These are phyloP conservation scores for Dryas alaskensis DNA, from an alignment of 306 rosid genomes.

Conservation along the genomic window DNA sequence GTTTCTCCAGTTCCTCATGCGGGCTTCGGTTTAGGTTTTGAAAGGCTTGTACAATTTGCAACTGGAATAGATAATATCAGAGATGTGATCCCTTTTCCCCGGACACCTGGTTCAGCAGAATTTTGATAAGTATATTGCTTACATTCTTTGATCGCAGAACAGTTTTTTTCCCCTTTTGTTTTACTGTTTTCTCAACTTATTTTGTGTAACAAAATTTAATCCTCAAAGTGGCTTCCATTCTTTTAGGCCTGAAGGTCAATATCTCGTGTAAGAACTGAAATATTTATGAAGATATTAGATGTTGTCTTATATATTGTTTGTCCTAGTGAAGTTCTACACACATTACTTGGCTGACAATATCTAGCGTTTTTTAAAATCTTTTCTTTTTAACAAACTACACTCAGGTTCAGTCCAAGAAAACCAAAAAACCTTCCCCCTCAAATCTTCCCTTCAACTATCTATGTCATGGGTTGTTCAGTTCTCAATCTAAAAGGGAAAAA, in stretches of 20 bases:
- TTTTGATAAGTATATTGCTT: constrained; percentile 40
- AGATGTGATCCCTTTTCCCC: constrained; percentile 88
- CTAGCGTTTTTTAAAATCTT: too few species aligned
- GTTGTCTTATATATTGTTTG: too few species aligned
- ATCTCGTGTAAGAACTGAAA: not conserved
- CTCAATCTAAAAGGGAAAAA: too few species aligned
- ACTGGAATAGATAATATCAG: constrained; percentile 92
- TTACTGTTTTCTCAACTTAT: not conserved
- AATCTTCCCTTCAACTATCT: too few species aligned
- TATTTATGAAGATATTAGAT: too few species aligned
- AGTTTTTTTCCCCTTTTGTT: not conserved
- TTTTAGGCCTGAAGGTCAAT: not conserved
- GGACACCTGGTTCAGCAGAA: constrained; percentile 86
- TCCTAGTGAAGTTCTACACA: too few species aligned
- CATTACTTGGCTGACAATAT: too few species aligned
- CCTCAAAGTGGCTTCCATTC: not conserved
- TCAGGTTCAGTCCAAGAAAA: too few species aligned
- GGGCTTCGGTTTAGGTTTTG: constrained; percentile 93
- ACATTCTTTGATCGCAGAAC: not conserved
- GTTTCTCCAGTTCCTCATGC: constrained; percentile 79
- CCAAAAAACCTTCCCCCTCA: too few species aligned
- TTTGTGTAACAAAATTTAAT: not conserved
- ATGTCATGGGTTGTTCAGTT: too few species aligned
- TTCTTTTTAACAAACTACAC: too few species aligned
- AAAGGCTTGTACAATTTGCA: constrained; percentile 88